Percentiles rank a stretch among this genome's conserved stretches.
These are phyloP conservation scores for Xylariomycetidae sp. DNA, from an alignment of 2,329 filamentous ascomycete species.

Conservation along the genomic window DNA sequence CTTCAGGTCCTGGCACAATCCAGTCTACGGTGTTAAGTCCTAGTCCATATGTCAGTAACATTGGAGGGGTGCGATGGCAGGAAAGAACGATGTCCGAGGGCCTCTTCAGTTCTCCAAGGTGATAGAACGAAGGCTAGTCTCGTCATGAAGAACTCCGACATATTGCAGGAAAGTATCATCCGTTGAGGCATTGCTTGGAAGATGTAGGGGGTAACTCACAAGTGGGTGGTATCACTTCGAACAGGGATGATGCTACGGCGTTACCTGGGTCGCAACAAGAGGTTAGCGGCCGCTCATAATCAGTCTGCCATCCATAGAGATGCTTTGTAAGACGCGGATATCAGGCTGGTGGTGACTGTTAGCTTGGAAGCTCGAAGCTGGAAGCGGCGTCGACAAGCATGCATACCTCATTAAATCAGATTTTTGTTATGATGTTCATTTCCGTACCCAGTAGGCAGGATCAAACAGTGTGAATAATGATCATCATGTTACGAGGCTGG, in stretches of 20 bases:
- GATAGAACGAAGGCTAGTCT: slow-evolving; percentile 38
- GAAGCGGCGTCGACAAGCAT: neutral
- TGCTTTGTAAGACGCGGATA: slow-evolving; percentile 5
- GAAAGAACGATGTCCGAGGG: too few relatives aligned
- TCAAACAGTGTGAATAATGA: slow-evolving; percentile 35
- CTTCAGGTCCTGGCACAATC: too few relatives aligned
- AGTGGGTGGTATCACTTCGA: neutral
- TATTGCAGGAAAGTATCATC: slow-evolving; percentile 43
- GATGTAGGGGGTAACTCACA: slow-evolving; percentile 14
- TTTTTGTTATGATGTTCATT: slow-evolving; percentile 30
- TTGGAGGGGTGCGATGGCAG: too few relatives aligned
- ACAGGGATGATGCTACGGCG: neutral
- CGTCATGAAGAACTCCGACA: slow-evolving; percentile 51
- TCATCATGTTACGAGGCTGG: slow-evolving; percentile 25
- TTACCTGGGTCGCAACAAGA: slow-evolving; percentile 14
- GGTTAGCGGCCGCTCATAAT: neutral
- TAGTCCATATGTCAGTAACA: too few relatives aligned
- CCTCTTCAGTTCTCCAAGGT: slow-evolving; percentile 58
- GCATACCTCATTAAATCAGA: slow-evolving; percentile 34
- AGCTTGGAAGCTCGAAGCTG: slow-evolving; percentile 5
- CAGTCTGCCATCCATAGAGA: neutral
- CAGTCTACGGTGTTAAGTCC: too few relatives aligned
- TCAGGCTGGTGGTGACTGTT: slow-evolving; percentile 23
- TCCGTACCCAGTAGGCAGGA: slow-evolving; percentile 26
- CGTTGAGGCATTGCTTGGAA: slow-evolving; percentile 32